Conservation (phyloP, 2,329 filamentous ascomycete species). For the Xylariaceae sp. region DNA sequence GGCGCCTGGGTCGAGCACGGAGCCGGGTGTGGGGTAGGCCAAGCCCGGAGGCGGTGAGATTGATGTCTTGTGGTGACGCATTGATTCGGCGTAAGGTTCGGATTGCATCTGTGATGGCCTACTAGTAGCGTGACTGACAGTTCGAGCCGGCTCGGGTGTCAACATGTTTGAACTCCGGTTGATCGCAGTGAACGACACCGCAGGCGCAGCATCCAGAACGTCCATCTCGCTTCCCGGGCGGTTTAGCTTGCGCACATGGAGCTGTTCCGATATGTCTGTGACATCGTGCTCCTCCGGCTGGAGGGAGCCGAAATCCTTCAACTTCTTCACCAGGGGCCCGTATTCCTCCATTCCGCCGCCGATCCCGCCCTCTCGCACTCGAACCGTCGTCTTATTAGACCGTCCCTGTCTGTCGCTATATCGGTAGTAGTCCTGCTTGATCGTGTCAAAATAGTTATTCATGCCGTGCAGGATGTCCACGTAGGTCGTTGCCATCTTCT, state of each 20-base stretch:
- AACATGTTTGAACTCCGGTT: constrained; percentile 28
- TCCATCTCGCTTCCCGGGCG: constrained; percentile 30
- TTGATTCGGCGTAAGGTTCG: constrained; percentile 21
- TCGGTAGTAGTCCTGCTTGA: constrained; percentile 45
- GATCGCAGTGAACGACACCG: constrained; percentile 38
- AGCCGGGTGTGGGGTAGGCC: constrained; percentile 18
- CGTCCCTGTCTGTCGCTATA: constrained; percentile 27
- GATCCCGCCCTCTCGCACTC: constrained; percentile 38
- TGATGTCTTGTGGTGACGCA: constrained; percentile 19
- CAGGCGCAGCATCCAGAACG: constrained; percentile 22
- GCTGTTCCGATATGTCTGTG: constrained; percentile 26
- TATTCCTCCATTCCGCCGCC: constrained; percentile 54
- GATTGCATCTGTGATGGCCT: constrained; percentile 13
- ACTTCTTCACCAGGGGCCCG: constrained; percentile 36
- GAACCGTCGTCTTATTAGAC: constrained; percentile 32
- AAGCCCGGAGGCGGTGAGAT: constrained; percentile 10
- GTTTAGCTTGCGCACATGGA: constrained; percentile 32
- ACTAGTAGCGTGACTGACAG: constrained; percentile 8
- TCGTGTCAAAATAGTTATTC: constrained; percentile 47
- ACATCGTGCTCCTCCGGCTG: constrained; percentile 32
- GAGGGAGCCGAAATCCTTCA: constrained; percentile 43
- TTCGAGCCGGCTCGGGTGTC: constrained; percentile 15
- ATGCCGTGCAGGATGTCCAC: constrained; percentile 48
- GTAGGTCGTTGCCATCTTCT: constrained; percentile 55
- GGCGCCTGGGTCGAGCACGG: constrained; percentile 14